phyloP scores from a whole-genome alignment of 306 rosid species.

The Ormosia emarginata region DNA sequence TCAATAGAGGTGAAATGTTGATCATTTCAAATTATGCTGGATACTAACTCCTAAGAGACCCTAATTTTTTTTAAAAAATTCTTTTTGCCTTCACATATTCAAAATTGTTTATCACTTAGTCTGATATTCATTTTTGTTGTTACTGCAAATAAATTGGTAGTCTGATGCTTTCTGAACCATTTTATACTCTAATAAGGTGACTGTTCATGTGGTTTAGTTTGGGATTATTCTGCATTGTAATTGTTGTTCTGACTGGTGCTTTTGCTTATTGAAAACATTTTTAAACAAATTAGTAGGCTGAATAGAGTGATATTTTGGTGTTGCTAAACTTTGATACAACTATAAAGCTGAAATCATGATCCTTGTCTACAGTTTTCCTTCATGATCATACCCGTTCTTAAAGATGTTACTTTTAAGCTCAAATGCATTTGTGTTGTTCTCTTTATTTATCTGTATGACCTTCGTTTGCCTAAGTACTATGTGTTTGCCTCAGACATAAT shows the following conservation, averaged over 20 bases:
- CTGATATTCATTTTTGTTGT: background rate
- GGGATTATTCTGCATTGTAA: background rate
- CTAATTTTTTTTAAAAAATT: background rate
- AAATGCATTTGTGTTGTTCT: background rate
- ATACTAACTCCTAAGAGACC: background rate
- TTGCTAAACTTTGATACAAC: background rate
- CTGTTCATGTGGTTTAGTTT: background rate
- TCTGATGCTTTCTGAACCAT: background rate
- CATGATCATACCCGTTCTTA: background rate
- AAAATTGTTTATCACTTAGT: background rate
- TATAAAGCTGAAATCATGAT: background rate
- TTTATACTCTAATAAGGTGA: background rate
- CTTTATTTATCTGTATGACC: background rate
- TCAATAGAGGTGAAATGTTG: background rate
- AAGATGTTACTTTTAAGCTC: background rate
- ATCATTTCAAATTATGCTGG: background rate
- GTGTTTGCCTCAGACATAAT: conserved; percentile 60
- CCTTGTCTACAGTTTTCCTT: background rate
- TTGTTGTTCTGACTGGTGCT: background rate
- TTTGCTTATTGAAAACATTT: background rate
- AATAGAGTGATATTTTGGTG: background rate
- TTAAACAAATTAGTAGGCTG: background rate
- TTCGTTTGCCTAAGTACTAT: background rate
- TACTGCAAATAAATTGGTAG: background rate
- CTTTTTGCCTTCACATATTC: background rate